A percentile compares a stretch with the other conserved stretches of the same genome.
Evolutionary conservation across 2,329 filamentous ascomycete genomes (phyloP).

Genomic region (Fusarium devonianum): DNA sequence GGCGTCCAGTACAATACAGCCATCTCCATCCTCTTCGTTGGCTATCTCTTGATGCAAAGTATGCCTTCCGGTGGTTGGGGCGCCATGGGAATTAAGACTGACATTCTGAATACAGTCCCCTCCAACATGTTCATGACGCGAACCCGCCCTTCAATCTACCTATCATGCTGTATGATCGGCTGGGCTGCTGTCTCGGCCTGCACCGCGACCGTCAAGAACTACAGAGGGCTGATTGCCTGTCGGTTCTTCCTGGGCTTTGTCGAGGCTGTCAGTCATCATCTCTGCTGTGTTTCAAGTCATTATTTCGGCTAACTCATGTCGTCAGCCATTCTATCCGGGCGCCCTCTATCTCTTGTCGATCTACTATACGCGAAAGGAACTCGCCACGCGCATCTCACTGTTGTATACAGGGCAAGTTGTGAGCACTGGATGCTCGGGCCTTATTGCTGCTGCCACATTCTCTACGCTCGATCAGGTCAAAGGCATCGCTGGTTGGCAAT

Average conservation of each 20-base stretch:
- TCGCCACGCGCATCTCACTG: conserved; percentile 53
- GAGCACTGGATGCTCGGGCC: conserved; percentile 51
- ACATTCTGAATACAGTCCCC: conserved; percentile 52
- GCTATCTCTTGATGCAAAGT: too few species aligned
- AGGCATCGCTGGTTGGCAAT: conserved; percentile 44
- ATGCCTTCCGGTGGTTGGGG: too few species aligned
- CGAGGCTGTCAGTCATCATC: too few species aligned
- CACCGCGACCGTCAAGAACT: conserved; percentile 57
- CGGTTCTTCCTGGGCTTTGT: conserved; percentile 53
- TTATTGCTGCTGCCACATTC: conserved; percentile 55
- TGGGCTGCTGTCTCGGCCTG: conserved; percentile 58
- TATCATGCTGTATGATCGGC: conserved; percentile 53
- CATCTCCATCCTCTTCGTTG: conserved; percentile 48
- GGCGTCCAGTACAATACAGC: conserved; percentile 44
- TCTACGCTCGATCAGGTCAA: conserved; percentile 40
- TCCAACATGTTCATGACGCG: conserved; percentile 55
- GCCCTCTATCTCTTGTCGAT: conserved; percentile 55
- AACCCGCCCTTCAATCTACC: conserved; percentile 51
- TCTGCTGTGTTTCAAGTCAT: too few species aligned
- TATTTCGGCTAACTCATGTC: too few species aligned
- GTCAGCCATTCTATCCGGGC: conserved; percentile 49
- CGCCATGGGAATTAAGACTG: too few species aligned
- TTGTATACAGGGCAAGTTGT: conserved; percentile 52
- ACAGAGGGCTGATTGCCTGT: conserved; percentile 57
- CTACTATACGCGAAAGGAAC: conserved; percentile 62